Evolutionary conservation across 2,329 filamentous ascomycete genomes (phyloP), one percentile per base, ranked within the genome.

Genomic region (Exophiala calicioides): DNA sequence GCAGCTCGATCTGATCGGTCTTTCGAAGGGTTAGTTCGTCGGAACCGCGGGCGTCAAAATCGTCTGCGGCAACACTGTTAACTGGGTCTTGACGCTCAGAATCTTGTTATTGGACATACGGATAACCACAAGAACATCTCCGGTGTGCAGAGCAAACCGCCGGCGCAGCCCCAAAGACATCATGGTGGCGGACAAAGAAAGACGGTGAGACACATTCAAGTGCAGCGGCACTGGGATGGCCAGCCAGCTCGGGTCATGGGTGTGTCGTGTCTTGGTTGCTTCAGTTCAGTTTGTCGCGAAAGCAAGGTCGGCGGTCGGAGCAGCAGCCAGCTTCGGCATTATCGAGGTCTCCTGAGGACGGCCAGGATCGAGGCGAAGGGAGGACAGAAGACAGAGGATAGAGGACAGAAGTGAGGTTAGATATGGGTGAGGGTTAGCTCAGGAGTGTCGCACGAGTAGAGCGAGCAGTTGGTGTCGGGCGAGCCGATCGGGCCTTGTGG

Each of bases 21-120:
- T 94, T 94, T 44, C 81, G 76, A 57, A 98, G 77, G 59, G 82
- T 94, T 63, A 98, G 77, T 75, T 98, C 93, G 70, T 98, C 93
- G 47, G 88, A 86, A 68, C 90, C 94, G 58, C 93, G 84, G 47
- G 91, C 90, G 59, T 84, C 76, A 67, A 98, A 97, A 70, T 96
- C 90, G 71, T 98, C 89, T 95, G 57, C n/a, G 41, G 20, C 6
- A 36, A 37, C 56, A 35, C 12, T 13, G 12, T n/a, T 26, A 23
- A 9, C 2, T 29, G 13, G 4, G 9, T 26, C 8, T 29, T 6
- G 10, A 19, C 5, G 35, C 26, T 36, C 21, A 26, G 30, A 23
- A 27, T 15, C 15, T 13, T 26, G 24, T 30, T 32, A 38, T 20
- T 16, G 29, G 18, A 71, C 71, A 63, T 64, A 74, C 71, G 71